A percentile compares a stretch with the other conserved stretches of the same genome.
These are phyloP conservation scores for Prototheca wickerhamii DNA, from an alignment of 163 green algal genomes.

Conservation along the genomic window DNA sequence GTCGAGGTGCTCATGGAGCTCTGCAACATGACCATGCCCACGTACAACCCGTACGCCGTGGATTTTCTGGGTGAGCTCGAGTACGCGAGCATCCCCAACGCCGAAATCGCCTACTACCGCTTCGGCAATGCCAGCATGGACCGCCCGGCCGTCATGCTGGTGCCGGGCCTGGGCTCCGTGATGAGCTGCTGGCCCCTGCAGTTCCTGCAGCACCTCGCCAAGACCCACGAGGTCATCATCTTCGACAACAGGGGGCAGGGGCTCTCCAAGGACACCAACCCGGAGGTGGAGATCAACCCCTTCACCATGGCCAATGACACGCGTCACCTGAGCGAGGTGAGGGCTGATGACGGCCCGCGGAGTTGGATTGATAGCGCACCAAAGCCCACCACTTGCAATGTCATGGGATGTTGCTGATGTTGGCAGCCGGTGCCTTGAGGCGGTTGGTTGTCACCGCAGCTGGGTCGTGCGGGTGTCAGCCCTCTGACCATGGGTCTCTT, in stretches of 20 bases:
- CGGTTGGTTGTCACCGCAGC: too few relatives aligned
- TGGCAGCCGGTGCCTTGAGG: too few relatives aligned
- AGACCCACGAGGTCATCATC: neutral
- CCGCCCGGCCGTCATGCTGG: neutral
- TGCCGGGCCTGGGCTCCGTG: neutral
- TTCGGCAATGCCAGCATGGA: neutral
- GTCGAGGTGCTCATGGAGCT: neutral
- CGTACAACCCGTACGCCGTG: neutral
- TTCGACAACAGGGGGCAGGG: conserved; percentile 1
- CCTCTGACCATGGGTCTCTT: too few relatives aligned
- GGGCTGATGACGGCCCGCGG: too few relatives aligned
- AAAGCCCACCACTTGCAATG: too few relatives aligned
- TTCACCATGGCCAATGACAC: neutral
- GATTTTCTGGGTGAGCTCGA: neutral
- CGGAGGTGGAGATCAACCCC: neutral
- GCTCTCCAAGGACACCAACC: neutral
- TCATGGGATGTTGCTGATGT: too few relatives aligned
- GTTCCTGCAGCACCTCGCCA: neutral
- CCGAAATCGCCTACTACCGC: neutral
- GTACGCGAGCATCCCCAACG: neutral
- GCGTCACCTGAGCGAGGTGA: neutral
- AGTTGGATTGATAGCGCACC: too few relatives aligned
- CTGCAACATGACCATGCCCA: neutral
- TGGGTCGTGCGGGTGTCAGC: too few relatives aligned
- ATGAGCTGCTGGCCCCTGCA: neutral